Conservation (phyloP, 176 grass and related monocot species). For the Phoenix dactylifera region DNA sequence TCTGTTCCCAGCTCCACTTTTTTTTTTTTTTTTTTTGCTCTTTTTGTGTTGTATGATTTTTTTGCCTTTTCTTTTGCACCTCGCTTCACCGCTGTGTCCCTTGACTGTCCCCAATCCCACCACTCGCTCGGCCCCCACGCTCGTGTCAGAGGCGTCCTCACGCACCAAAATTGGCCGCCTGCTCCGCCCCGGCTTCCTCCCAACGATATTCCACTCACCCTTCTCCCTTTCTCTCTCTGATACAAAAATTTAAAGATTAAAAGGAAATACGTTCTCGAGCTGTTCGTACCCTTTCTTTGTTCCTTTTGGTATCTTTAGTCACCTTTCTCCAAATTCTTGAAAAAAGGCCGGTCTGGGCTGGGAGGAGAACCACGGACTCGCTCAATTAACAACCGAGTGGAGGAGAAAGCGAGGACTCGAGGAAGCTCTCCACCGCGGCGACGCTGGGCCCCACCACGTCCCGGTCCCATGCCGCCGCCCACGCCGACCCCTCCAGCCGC, state of each 20-base stretch:
- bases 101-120: too few relatives aligned
- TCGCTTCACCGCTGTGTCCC: too few relatives aligned
- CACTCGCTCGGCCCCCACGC: constrained; percentile 22
- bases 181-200: background rate
- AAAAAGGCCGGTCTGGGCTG: too few relatives aligned
- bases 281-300: background rate
- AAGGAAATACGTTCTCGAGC: background rate
- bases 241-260: background rate
- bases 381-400: background rate
- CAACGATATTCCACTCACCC: background rate
- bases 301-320: background rate
- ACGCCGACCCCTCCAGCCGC: constrained; percentile 10
- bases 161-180: constrained; percentile 36
- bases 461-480: constrained; percentile 35
- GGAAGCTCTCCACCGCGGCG: constrained; percentile 42
- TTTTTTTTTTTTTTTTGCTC: too few relatives aligned
- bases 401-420: constrained; percentile 6
- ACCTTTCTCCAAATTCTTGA: too few relatives aligned
- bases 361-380: too few relatives aligned
- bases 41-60: too few relatives aligned
- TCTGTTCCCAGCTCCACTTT: too few relatives aligned
- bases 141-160: constrained; percentile 26
- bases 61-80: too few relatives aligned
- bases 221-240: constrained; percentile 8
- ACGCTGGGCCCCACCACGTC: constrained; percentile 43